Base-by-base conservation (phyloP, 2,329 filamentous ascomycete species). In the Botrytis medusae region DNA sequence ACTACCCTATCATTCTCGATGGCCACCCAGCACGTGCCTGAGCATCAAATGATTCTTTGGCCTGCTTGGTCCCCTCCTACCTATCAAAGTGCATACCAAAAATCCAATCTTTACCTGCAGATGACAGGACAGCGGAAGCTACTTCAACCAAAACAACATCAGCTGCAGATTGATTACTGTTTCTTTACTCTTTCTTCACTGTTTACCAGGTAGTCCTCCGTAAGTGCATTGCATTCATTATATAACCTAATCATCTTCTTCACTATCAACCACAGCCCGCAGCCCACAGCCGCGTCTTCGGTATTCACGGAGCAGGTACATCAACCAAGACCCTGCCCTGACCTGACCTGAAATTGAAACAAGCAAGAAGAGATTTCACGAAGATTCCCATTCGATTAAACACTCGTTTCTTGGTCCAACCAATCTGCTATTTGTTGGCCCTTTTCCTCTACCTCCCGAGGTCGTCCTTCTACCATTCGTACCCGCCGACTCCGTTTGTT, bases 241-340 rank as follows among this genome's bases (percentile, higher is more conserved):
- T 40, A 40, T 40, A 14, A 40, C 34, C 32, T 18, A 40, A n/a
- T n/a, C 60, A 18, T 62, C 18, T 5, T 14, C 37, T 40, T 16
- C 37, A 16, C 2, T n/a, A 22, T 44, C 61, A n/a, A 44, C 37
- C 37, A n/a, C 48, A 54, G 61, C 61, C n/a, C n/a, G n/a, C n/a
- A n/a, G n/a, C n/a, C 37, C 37, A n/a, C 48, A 54, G 61, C 61
- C n/a, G 61, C 61, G 44, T n/a, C 40, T 42, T 63, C 61, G 37
- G 61, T 63, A 29, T 12, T 29, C 61, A 63, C 61, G 37, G 37
- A 42, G 37, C 37, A 42, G 25, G 22, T 44, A 63, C 37, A 40
- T 63, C 10, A 20, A 29, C 25, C 14, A 40, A 40, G 60, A 40
- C 22, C 22, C 60, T 42, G 60, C n/a, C 22, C 34, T 42, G 34